These are phyloP conservation scores for Phanerochaete carnosa DNA, from an alignment of 768 basidiomycete genomes.

Conservation along the genomic window DNA sequence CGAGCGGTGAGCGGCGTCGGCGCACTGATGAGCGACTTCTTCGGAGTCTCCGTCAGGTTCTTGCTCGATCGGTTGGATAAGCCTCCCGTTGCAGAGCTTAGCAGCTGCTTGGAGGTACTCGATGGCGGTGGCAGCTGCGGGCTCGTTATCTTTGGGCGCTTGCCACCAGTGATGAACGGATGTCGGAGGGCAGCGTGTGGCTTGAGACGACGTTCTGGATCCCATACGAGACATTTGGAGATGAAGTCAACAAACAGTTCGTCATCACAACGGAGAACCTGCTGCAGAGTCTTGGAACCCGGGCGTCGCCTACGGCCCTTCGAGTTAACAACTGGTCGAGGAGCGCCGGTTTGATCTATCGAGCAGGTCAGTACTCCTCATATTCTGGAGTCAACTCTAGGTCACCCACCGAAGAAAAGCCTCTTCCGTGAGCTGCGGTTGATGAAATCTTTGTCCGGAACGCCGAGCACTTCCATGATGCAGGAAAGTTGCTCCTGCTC, in stretches of 20 bases:
- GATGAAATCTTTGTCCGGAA: slow-evolving; percentile 93
- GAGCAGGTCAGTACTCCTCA: background rate
- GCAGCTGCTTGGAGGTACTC: slow-evolving; percentile 48
- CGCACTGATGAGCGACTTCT: slow-evolving; percentile 87
- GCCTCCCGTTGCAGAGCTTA: slow-evolving; percentile 53
- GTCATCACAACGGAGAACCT: slow-evolving; percentile 89
- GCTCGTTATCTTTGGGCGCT: slow-evolving; percentile 43
- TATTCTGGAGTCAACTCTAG: background rate
- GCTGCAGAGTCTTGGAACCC: slow-evolving; percentile 83
- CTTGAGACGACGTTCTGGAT: slow-evolving; percentile 93
- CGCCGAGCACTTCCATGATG: slow-evolving; percentile 98
- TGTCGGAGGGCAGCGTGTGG: slow-evolving; percentile 91
- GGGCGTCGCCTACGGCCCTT: slow-evolving; percentile 93
- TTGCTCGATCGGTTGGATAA: slow-evolving; percentile 51
- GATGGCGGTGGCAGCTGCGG: slow-evolving; percentile 36
- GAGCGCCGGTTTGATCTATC: slow-evolving; percentile 87
- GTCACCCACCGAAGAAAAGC: slow-evolving; percentile 84
- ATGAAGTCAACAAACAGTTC: slow-evolving; percentile 97
- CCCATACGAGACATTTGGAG: slow-evolving; percentile 96
- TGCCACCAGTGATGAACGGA: slow-evolving; percentile 75
- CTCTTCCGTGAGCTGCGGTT: slow-evolving; percentile 92
- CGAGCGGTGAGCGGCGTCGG: slow-evolving; percentile 87
- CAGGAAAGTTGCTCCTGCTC: slow-evolving; percentile 98
- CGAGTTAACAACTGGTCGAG: slow-evolving; percentile 91
- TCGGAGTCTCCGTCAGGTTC: slow-evolving; percentile 68